Evolutionary conservation across 805 yeast species (phyloP), one percentile per base, ranked within the genome.

Genomic region (Komagataella kurtzmanii): DNA sequence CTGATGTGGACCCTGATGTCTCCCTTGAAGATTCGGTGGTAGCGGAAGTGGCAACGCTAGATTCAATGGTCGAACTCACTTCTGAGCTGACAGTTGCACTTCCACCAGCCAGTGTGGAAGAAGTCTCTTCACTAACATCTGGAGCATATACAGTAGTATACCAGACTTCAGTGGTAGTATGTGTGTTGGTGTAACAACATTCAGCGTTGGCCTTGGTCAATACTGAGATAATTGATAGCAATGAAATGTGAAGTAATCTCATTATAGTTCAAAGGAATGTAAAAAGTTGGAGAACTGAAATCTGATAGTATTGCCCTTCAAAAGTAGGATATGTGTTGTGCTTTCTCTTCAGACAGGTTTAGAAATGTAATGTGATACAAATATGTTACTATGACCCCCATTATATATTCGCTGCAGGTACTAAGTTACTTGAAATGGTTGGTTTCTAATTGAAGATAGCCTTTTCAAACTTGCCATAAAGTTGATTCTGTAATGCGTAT

Each of bases 21-120:
- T 7, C 40, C 10, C 40, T 30, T 3, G 54, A n/a, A n/a, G 58
- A 44, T 6, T 58, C 17, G 21, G 64, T 47, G 19, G 59, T 44
- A 7, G 58, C 43, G 6, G 61, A 40, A 21, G 61, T 23, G 1
- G 59, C 19, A 3, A 59, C 23, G 2, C 55, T 5, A 3, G 53
- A 21, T 5, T 59, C 44, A 2, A 61, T 21, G 7, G 58, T 44
- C 2, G 57, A 6, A 3, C 60, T 30, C 40, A 30, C 2, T 3
- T 4, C 14, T 30, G 40, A 30, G 40, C 12, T 30, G 40, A 14
- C 14, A 30, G 40, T 30, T 30, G 40, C 40, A 14, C 40, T 30
- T 30, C 40, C 40, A 4, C 4, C 40, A 30, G 6, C 40, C 14
- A 10, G 40, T 4, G 40, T 30, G 40, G 40, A 30, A 30, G 40